A percentile compares a stretch with the other conserved stretches of the same genome.
Evolutionary conservation across 371 early-diverging fungal species (phyloP).

Genomic region (Hamiltosporidium magnivora): DNA sequence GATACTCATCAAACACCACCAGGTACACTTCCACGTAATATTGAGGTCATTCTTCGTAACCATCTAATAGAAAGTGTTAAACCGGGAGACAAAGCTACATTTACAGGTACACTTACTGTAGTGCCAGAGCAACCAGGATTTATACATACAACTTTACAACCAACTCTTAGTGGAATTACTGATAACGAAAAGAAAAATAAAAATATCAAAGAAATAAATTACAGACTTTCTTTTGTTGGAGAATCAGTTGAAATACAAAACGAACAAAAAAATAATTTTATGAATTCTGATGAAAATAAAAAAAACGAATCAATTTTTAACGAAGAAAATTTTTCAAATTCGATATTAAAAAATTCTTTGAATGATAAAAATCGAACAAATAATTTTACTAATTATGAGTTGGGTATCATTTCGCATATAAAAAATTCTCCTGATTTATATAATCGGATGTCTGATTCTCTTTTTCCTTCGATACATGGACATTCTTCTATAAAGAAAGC

Average conservation of each 20-base stretch:
- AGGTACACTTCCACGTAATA: slow-evolving; percentile 86
- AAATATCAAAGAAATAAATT: slow-evolving; percentile 84
- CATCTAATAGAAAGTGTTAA: slow-evolving; percentile 65
- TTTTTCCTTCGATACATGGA: slow-evolving; percentile 55
- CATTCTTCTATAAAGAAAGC: slow-evolving; percentile 54
- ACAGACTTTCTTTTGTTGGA: slow-evolving; percentile 72
- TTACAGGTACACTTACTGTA: slow-evolving; percentile 79
- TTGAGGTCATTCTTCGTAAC: slow-evolving; percentile 75
- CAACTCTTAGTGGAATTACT: too few relatives aligned
- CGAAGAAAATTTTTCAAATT: too few relatives aligned
- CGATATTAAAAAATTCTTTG: too few relatives aligned
- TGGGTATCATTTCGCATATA: slow-evolving; percentile 59
- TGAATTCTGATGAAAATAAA: neutral
- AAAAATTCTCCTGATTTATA: slow-evolving; percentile 64
- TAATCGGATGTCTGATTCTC: slow-evolving; percentile 67
- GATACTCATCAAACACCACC: slow-evolving; percentile 82
- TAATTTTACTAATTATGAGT: too few relatives aligned
- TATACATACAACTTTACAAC: too few relatives aligned
- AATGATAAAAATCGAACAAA: too few relatives aligned
- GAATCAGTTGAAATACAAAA: slow-evolving; percentile 72
- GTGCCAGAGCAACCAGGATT: slow-evolving; percentile 63
- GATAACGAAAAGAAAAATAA: slow-evolving; percentile 67
- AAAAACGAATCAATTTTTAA: neutral
- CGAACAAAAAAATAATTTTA: slow-evolving; percentile 59
- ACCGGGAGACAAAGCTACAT: slow-evolving; percentile 76